These are phyloP conservation scores for Quercus tomentella DNA, from an alignment of 331 rosid genomes.

Conservation along the genomic window DNA sequence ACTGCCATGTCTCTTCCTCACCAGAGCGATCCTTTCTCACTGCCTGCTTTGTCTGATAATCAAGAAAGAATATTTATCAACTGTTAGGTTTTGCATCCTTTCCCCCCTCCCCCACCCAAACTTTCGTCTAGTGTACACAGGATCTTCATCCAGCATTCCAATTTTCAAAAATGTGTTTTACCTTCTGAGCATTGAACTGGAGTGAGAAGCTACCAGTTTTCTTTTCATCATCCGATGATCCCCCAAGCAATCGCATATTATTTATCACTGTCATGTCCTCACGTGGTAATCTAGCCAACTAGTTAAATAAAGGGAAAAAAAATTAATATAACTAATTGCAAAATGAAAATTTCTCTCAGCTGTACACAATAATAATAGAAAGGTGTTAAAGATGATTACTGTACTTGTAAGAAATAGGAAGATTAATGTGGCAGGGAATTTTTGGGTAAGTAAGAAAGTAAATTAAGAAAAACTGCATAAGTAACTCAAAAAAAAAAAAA, in stretches of 20 bases:
- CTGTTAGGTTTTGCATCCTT: background rate
- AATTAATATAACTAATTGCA: constrained; percentile 4
- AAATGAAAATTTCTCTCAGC: background rate
- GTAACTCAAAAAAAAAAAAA: too few species aligned
- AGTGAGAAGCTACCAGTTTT: constrained; percentile 59
- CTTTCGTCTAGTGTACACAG: background rate
- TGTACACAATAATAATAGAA: background rate
- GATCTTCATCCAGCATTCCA: constrained; percentile 2
- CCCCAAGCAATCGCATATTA: constrained; percentile 73
- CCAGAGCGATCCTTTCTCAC: constrained; percentile 75
- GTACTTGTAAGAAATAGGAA: background rate
- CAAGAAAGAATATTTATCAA: constrained; percentile 1
- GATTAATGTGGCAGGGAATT: background rate
- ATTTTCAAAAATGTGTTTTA: constrained; percentile 19
- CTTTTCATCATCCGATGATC: constrained; percentile 46
- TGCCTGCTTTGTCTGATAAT: constrained; percentile 62
- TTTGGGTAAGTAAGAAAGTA: too few species aligned
- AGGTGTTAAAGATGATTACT: background rate
- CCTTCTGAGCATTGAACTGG: constrained; percentile 80
- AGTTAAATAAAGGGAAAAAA: constrained; percentile 18
- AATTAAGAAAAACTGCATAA: too few species aligned
- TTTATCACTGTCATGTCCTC: constrained; percentile 83
- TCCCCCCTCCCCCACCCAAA: background rate
- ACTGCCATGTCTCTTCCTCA: constrained; percentile 87
- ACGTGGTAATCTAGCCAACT: constrained; percentile 79